Percentiles rank a stretch among this genome's conserved stretches.
These are phyloP conservation scores for Castanea crenata DNA, from an alignment of 306 rosid species.

Conservation along the genomic window DNA sequence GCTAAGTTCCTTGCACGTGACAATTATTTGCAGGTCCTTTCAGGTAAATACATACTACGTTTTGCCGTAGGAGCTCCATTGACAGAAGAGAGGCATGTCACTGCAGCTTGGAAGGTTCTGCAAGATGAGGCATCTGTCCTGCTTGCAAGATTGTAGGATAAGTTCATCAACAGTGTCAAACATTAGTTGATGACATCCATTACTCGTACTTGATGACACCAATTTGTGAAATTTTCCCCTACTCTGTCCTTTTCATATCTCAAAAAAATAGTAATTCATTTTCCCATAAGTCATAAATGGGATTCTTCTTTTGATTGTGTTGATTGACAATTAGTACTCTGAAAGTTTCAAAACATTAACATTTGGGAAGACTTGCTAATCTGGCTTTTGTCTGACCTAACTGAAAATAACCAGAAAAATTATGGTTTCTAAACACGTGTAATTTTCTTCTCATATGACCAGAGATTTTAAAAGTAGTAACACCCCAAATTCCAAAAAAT, in stretches of 20 bases:
- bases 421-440: no score
- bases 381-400: no score
- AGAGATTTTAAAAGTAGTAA: no score
- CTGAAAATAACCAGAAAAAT: no score
- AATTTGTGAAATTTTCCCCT: neutral
- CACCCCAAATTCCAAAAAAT: no score
- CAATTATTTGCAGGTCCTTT: slow-evolving; percentile 64
- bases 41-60: slow-evolving; percentile 71
- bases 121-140: slow-evolving; percentile 75
- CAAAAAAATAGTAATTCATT: neutral
- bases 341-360: no score
- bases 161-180: slow-evolving; percentile 1
- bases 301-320: no score
- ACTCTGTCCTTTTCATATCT: neutral
- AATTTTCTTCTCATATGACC: no score
- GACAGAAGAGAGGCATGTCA: slow-evolving; percentile 78
- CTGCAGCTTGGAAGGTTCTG: slow-evolving; percentile 67
- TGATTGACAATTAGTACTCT: no score
- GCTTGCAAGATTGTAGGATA: slow-evolving; percentile 33
- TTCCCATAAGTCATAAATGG: neutral
- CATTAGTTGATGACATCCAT: neutral
- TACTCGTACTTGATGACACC: no score
- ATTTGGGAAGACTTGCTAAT: no score
- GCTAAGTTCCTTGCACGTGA: slow-evolving; percentile 4
- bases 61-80: slow-evolving; percentile 92